phyloP scores from a whole-genome alignment of 257 asterid species.

The Asclepias syriaca region DNA sequence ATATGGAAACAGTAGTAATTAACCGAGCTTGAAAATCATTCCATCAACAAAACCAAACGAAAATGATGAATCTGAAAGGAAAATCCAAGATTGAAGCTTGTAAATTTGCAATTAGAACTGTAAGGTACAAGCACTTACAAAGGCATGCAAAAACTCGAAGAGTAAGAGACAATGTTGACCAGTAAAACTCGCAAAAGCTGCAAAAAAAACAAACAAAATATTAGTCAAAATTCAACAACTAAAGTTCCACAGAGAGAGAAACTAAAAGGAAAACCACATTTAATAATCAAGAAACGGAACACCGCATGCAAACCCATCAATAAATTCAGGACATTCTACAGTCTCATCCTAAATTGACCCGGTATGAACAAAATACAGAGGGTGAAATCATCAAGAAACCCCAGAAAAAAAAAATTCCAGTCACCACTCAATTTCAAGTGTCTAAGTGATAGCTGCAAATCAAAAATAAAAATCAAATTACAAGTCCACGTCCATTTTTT shows the following conservation, averaged over 20 bases:
- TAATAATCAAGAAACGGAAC: not conserved
- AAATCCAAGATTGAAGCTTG: not conserved
- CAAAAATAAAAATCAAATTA: not conserved
- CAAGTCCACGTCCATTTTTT: not conserved
- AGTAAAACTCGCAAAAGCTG: not conserved
- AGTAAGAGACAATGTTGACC: not conserved
- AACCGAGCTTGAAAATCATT: not conserved
- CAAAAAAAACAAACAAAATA: not conserved
- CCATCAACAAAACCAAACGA: not conserved
- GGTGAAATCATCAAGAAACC: not conserved
- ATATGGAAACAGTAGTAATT: not conserved
- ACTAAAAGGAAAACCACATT: not conserved
- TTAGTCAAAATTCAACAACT: not conserved
- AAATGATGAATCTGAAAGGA: not conserved
- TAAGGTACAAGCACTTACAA: not conserved
- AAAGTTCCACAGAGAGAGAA: too few species aligned
- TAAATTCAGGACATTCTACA: not conserved
- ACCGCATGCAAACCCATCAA: not conserved
- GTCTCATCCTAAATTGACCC: not conserved
- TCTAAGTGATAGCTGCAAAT: not conserved
- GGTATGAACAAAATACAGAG: not conserved
- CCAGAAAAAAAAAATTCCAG: not conserved
- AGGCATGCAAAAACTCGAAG: constrained; percentile 4
- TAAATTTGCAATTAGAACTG: not conserved
- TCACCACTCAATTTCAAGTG: not conserved